Conservation (phyloP, 305 asterid genomes). For the Ilex paraguariensis region DNA sequence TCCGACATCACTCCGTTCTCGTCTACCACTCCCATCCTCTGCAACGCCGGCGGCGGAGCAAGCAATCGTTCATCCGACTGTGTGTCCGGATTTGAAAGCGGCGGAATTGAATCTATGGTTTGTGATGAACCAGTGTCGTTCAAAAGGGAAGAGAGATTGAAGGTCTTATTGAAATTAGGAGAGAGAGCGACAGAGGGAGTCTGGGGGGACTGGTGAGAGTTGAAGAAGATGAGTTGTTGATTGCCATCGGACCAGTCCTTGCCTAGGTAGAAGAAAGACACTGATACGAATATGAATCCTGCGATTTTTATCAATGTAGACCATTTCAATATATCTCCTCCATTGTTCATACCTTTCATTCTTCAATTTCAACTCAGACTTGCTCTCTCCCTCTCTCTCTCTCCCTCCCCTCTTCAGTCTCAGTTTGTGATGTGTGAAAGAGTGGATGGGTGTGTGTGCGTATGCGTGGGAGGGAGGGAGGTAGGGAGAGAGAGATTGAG, state of each 20-base stretch:
- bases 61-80: no score
- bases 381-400: neutral
- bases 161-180: conserved; percentile 46
- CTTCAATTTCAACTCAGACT: neutral
- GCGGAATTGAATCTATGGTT: neutral
- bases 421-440: no score
- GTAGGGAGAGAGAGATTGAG: no score
- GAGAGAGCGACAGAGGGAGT: conserved; percentile 29
- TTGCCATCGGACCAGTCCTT: conserved; percentile 62
- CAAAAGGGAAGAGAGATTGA: conserved; percentile 40
- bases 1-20: conserved; percentile 76
- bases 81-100: neutral
- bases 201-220: conserved; percentile 37
- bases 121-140: conserved; percentile 27
- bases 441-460: no score
- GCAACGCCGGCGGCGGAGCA: conserved; percentile 31
- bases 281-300: conserved; percentile 42
- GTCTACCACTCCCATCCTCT: conserved; percentile 83
- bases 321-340: conserved; percentile 51
- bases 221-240: conserved; percentile 66
- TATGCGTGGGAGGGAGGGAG: no score
- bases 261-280: conserved; percentile 68
- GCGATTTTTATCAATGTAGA: conserved; percentile 44
- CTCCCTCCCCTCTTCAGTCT: no score
- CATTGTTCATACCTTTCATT: conserved; percentile 49